Conservation (phyloP, 2,329 filamentous ascomycete species). For the Ascochyta rabiei region DNA sequence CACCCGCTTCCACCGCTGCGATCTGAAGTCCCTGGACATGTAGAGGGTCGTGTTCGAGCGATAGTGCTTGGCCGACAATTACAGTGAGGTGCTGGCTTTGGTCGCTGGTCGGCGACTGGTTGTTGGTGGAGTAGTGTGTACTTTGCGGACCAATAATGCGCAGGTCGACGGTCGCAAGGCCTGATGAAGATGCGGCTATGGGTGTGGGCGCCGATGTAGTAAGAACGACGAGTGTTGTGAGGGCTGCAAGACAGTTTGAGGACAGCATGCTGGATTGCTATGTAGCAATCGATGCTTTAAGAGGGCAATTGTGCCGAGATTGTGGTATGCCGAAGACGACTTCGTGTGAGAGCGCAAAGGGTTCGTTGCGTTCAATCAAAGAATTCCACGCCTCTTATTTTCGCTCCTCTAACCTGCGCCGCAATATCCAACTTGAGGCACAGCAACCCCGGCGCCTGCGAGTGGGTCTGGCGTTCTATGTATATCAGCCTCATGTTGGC, state of each 20-base stretch:
- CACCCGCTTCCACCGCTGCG: constrained; percentile 8
- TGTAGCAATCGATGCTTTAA: no score
- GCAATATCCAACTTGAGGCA: constrained; percentile 15
- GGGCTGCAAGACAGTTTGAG: background rate
- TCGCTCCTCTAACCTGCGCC: background rate
- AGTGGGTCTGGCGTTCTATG: constrained; percentile 7
- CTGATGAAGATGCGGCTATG: background rate
- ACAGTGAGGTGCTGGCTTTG: constrained; percentile 20
- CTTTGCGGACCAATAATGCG: constrained; percentile 16
- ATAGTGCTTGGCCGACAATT: constrained; percentile 26
- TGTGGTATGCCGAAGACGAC: no score
- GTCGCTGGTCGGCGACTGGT: constrained; percentile 14
- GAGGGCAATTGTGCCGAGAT: no score
- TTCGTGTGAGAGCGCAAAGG: no score
- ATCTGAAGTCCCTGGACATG: constrained; percentile 27
- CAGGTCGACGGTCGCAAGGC: constrained; percentile 18
- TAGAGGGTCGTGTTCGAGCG: constrained; percentile 23
- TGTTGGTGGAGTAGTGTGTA: constrained; percentile 15
- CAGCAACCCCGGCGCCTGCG: constrained; percentile 20
- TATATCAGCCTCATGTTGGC: constrained; percentile 19
- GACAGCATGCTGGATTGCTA: background rate
- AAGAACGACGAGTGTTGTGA: constrained; percentile 9
- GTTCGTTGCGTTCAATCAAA: no score
- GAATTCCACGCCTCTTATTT: background rate
- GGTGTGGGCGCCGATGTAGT: constrained; percentile 8